Evolutionary conservation across 331 rosid species (phyloP), one percentile per base, ranked within the genome.

Genomic region (Telfairia occidentalis): DNA sequence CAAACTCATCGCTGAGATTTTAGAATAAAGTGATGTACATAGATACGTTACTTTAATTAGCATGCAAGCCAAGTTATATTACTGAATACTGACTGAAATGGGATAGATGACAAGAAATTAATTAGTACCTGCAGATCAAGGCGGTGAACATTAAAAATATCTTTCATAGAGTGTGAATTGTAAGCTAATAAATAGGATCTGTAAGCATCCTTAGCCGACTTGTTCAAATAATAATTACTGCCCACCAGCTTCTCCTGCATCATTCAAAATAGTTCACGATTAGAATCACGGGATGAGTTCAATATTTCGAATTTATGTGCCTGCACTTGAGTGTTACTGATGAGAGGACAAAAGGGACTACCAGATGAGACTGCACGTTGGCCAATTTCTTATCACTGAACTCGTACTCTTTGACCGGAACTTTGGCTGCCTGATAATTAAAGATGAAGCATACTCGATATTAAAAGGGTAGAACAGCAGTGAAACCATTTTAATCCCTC

Each of bases 131-230:
- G 96, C 54, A 94, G 26, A 84, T 94, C 97, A n/a, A 94, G 92
- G 71, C 81, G 87, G 73, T 94, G 92, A 72, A 94, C 96, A 37
- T 87, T 89, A 79, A 91, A 94, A 64, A 87, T 90, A 76, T 91
- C 98, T 83, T 91, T 94, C 92, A 87, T 90, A 9, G 98, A 89
- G 84, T 91, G 98, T 16, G 98, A 91, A 76, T 91, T 85, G 74
- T 94, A 94, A 12, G 97, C 96, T 79, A 88, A 80, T 43, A 94
- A 37, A 82, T 94, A 94, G 38, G 98, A 86, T 76, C 92, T 82
- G 82, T 89, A 94, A 50, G 98, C 98, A 53, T 91, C 98, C 81
- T 91, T 94, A 24, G 98, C 97, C 29, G 92, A 84, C 86, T 87
- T 82, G 79, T 87, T 87, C 85, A 94, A 79, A 83, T 82, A 86